Evolutionary conservation across 805 yeast genomes (phyloP).

Genomic region (Yarrowia sp.): DNA sequence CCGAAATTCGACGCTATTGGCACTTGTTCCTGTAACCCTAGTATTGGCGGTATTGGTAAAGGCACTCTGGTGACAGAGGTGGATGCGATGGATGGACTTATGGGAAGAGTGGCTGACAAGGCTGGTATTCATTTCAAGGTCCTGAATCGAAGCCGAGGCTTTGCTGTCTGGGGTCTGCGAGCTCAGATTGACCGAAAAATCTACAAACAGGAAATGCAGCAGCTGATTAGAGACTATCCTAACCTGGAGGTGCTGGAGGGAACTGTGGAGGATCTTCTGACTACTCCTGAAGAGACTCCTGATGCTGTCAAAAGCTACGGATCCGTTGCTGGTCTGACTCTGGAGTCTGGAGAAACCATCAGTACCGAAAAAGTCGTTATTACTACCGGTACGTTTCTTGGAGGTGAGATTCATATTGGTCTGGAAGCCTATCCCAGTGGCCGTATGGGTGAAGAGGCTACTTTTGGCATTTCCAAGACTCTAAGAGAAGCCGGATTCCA

Average conservation of each 20-base stretch:
- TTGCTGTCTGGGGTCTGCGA: constrained; percentile 98
- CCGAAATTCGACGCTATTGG: constrained; percentile 77
- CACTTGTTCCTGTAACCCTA: constrained; percentile 94
- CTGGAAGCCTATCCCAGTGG: constrained; percentile 80
- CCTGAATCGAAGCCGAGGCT: constrained; percentile 81
- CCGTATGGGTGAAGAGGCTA: constrained; percentile 86
- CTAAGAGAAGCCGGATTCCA: constrained; percentile 71
- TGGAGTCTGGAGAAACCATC: constrained; percentile 62
- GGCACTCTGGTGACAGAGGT: constrained; percentile 90
- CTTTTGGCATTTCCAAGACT: constrained; percentile 83
- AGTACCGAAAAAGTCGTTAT: constrained; percentile 69
- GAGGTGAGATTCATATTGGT: constrained; percentile 95
- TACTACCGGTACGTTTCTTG: constrained; percentile 92
- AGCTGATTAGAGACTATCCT: constrained; percentile 47
- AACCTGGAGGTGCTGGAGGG: constrained; percentile 64
- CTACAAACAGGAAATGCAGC: constrained; percentile 77
- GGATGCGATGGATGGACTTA: constrained; percentile 94
- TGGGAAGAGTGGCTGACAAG: constrained; percentile 78
- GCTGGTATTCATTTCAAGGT: constrained; percentile 92
- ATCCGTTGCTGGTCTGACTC: constrained; percentile 63
- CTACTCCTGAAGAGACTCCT: constrained; percentile 28
- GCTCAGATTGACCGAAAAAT: constrained; percentile 90
- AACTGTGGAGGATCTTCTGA: constrained; percentile 77
- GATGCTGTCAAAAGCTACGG: constrained; percentile 36
- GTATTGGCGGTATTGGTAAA: constrained; percentile 97